Evolutionary conservation across 768 basidiomycete species (phyloP), one percentile per base, ranked within the genome.

Genomic region (Coprinellus aureogranulatus): DNA sequence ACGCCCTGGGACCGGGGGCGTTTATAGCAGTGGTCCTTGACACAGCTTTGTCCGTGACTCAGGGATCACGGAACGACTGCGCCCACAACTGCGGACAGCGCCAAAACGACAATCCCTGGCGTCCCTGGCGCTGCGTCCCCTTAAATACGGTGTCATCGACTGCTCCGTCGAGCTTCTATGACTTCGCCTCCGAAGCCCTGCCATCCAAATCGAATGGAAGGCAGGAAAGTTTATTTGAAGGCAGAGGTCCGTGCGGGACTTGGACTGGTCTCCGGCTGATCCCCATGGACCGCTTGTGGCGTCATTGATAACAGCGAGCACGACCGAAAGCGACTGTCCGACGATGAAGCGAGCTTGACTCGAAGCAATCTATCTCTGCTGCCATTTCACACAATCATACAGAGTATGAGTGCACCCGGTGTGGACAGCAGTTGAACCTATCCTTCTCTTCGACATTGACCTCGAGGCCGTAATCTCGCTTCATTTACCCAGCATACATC

Each of bases 271-370:
- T 22, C 41, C 47, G 47, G 49, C 23, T 16, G 34, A 14, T 34
- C 34, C 34, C 34, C 34, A n/a, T n/a, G n/a, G n/a, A n/a, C n/a
- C 14, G 34, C 34, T 34, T 16, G 47, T 64, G 56, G 60, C 61
- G 63, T 56, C 49, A 64, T 64, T 50, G 55, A 23, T 54, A 45
- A 22, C 25, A 44, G 34, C 41, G 48, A 60, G 60, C 61, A 64
- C 63, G 62, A 26, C 20, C 16, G 11, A 12, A 10, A 11, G 28
- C 45, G 42, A 52, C 25, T 20, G 39, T 12, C 49, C 48, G 49
- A 57, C 23, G 49, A 41, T 51, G 57, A 44, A 22, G 57, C 50
- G 51, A 44, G 2, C 10, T 10, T 5, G 18, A 16, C n/a, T 51
- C 49, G 49, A 34, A 51, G 49, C 49, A 30, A 26, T 6, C 27